Conservation (phyloP, 2,329 filamentous ascomycete genomes). For the Hortaea werneckii region DNA sequence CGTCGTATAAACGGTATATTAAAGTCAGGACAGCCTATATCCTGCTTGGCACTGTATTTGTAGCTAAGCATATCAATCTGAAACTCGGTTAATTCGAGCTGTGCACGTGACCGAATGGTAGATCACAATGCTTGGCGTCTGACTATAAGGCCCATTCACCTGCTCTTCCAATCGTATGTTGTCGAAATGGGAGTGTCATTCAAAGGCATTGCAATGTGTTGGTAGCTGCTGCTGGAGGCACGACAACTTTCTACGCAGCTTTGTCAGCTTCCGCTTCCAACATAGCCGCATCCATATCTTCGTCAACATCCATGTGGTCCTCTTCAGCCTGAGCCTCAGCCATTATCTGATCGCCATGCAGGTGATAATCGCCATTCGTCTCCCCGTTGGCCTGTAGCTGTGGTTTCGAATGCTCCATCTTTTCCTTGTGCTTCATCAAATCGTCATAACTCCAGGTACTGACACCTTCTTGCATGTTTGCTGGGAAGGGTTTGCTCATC, state of each 20-base stretch:
- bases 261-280: conserved; percentile 26
- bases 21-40: too few relatives aligned
- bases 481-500: conserved; percentile 84
- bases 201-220: background rate
- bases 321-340: conserved; percentile 19
- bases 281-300: conserved; percentile 28
- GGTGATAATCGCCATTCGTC: conserved; percentile 32
- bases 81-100: too few relatives aligned
- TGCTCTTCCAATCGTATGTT: too few relatives aligned
- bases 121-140: too few relatives aligned
- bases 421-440: conserved; percentile 66
- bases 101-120: too few relatives aligned
- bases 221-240: background rate
- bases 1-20: background rate
- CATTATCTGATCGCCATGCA: conserved; percentile 24
- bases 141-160: too few relatives aligned
- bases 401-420: conserved; percentile 59
- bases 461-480: conserved; percentile 79
- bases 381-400: conserved; percentile 47
- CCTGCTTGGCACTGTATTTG: too few relatives aligned
- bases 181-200: too few relatives aligned
- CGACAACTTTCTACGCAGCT: background rate
- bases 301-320: conserved; percentile 25
- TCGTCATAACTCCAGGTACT: conserved; percentile 83
- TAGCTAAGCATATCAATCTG: too few relatives aligned